A percentile compares a stretch with the other conserved stretches of the same genome.
phyloP scores from a whole-genome alignment of 176 grass and related monocot genomes.

The Phyllostachys edulis region DNA sequence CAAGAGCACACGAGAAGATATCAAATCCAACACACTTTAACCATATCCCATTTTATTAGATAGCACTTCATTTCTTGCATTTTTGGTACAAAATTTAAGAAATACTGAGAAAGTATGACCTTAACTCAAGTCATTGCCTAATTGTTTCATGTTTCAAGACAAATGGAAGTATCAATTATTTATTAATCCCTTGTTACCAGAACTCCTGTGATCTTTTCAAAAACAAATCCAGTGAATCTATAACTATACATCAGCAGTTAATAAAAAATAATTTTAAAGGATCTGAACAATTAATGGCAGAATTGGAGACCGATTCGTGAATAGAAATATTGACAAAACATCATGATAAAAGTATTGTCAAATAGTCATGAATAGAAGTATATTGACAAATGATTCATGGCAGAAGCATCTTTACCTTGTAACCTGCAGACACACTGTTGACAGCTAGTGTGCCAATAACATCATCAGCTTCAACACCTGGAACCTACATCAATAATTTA shows the following conservation, averaged over 20 bases:
- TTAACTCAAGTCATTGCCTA: not conserved
- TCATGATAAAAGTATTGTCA: not conserved
- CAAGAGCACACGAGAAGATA: constrained; percentile 13
- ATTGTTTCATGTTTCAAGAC: not conserved
- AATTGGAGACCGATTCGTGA: not conserved
- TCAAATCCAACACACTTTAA: not conserved
- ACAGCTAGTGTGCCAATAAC: constrained; percentile 92
- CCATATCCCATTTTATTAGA: not conserved
- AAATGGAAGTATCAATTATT: constrained; percentile 9
- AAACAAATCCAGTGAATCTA: not conserved
- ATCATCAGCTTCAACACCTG: constrained; percentile 99
- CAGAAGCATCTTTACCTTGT: constrained; percentile 52
- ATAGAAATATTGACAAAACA: not conserved
- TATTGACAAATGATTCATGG: not conserved
- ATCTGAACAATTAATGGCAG: not conserved
- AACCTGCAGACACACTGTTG: constrained; percentile 82
- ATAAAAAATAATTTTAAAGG: not conserved
- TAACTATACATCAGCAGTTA: not conserved
- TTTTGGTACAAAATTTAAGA: not conserved
- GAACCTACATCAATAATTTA: constrained; percentile 71
- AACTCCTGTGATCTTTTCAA: not conserved
- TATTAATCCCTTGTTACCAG: not conserved
- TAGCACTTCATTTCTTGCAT: constrained; percentile 2
- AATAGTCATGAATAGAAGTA: not conserved
- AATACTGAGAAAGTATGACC: not conserved